phyloP scores from a whole-genome alignment of 257 asterid species.

The Marsdenia floribunda region DNA sequence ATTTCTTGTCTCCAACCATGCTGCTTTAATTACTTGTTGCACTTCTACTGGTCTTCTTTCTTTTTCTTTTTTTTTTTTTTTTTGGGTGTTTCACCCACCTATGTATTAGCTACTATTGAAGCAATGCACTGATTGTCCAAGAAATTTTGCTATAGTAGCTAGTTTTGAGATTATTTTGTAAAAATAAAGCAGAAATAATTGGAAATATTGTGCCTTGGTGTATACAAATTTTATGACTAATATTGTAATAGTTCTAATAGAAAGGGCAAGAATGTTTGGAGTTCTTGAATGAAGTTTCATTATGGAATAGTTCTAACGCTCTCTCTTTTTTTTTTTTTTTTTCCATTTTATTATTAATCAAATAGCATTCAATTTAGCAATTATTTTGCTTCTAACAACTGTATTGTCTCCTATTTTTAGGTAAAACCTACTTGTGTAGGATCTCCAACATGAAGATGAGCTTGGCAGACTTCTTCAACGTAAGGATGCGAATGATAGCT shows the following conservation, averaged over 20 bases:
- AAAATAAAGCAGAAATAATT: neutral
- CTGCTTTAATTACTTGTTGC: neutral
- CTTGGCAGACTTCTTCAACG: slow-evolving; percentile 47
- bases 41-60: neutral
- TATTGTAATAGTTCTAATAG: neutral
- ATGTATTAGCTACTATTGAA: no score
- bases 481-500: slow-evolving; percentile 35
- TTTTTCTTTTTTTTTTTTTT: no score
- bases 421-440: slow-evolving; percentile 83
- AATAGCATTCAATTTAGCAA: neutral
- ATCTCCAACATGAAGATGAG: slow-evolving; percentile 56
- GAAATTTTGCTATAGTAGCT: neutral
- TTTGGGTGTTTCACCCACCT: no score
- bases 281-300: neutral
- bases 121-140: neutral
- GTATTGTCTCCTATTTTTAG: slow-evolving; percentile 28
- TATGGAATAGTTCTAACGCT: neutral
- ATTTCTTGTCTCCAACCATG: neutral
- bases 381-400: neutral
- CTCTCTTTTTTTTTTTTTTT: no score
- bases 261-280: neutral
- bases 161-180: neutral
- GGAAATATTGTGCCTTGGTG: neutral
- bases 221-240: neutral
- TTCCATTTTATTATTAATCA: neutral